Base-by-base conservation (phyloP, 1,284 basidiomycete species). In the Ustilago cynodontis region DNA sequence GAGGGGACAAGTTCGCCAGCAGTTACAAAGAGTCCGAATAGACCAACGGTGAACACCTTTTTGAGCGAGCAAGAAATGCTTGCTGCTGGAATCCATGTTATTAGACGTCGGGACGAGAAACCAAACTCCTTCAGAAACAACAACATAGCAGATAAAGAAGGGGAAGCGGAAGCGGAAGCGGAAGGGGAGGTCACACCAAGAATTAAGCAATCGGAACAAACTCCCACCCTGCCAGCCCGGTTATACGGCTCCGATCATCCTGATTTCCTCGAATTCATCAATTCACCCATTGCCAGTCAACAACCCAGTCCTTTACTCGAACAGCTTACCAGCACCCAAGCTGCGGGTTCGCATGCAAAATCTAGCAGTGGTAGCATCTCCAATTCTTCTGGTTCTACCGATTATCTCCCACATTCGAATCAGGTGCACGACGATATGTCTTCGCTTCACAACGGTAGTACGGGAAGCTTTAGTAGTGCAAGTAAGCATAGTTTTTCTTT, bases 21-120 rank as follows among this genome's bases (percentile, higher is more conserved):
- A 0, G 29, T 53, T 22, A 35, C 61, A 16, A 60, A 60, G 3
- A 68, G 65, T 1, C 54, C 61, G n/a, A n/a, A n/a, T 5, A 60
- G 54, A 2, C 59, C 68, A 16, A 33, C 62, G 10, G 58, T 68
- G 14, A 62, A 71, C 41, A 77, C 71, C 1, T 74, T 62, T 16
- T 26, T 74, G 39, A 63, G 62, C n/a, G 75, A 77, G 45, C 41
- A 77, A 41, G 71, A 77, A 49, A 77, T 77, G 71, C 52, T 67
- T 1, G 75, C 67, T 20, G 75, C 75, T 26, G 75, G 75, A 14
- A 71, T 77, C 20, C 75, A 77, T 49, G 61, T 77, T 51, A 77
- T 77, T 31, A 63, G 67, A 9, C 64, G 75, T 8, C 63, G 66
- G 14, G 65, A 67, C 45, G 57, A 61, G 7, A 37, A 57, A 43